Conservation (phyloP, 1,139 yeast species). For the Kodamaea arcana region DNA sequence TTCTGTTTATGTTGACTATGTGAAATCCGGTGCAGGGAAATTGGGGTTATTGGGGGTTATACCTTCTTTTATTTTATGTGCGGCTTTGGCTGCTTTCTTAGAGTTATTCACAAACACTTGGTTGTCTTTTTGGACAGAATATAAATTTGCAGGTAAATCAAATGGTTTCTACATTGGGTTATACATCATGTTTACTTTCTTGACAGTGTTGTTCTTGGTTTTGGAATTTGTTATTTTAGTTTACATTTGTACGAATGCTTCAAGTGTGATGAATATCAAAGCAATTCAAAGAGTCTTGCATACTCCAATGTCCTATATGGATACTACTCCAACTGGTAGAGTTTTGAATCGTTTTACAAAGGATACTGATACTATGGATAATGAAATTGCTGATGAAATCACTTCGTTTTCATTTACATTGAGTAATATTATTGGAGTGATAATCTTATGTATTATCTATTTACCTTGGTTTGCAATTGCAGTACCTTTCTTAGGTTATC, state of each 20-base stretch:
- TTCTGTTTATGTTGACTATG: slow-evolving; percentile 14
- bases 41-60: slow-evolving; percentile 14
- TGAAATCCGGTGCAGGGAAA: slow-evolving; percentile 13
- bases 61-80: slow-evolving; percentile 17
- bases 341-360: slow-evolving; percentile 68
- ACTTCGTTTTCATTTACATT: slow-evolving; percentile 48
- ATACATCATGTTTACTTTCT: slow-evolving; percentile 55
- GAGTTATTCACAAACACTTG: slow-evolving; percentile 70
- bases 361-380: slow-evolving; percentile 81
- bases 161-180: slow-evolving; percentile 68
- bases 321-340: slow-evolving; percentile 64
- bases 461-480: slow-evolving; percentile 56
- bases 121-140: slow-evolving; percentile 79
- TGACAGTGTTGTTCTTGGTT: slow-evolving; percentile 32
- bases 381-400: slow-evolving; percentile 60
- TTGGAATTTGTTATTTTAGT: slow-evolving; percentile 46
- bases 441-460: slow-evolving; percentile 65
- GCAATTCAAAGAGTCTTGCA: slow-evolving; percentile 42
- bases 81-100: slow-evolving; percentile 50
- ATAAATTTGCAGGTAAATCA: slow-evolving; percentile 45
- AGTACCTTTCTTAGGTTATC: slow-evolving; percentile 35
- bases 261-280: slow-evolving; percentile 29
- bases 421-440: slow-evolving; percentile 56
- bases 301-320: slow-evolving; percentile 58
- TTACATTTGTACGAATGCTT: slow-evolving; percentile 46